phyloP scores from a whole-genome alignment of 1,284 basidiomycete genomes.

The Ceratobasidium sp. region DNA sequence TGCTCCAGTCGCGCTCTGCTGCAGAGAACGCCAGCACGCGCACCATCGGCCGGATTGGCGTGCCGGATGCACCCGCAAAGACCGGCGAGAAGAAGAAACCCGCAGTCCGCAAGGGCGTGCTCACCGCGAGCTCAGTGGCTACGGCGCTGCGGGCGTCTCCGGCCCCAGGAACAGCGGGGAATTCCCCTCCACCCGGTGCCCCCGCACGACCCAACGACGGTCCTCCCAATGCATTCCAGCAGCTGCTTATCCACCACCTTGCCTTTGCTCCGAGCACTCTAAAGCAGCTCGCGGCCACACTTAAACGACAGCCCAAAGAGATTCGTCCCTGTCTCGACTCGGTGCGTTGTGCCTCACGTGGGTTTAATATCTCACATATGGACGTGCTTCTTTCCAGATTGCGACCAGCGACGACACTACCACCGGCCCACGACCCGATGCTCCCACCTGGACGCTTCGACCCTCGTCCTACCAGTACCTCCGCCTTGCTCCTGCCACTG shows the following conservation, averaged over 20 bases:
- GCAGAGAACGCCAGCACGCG: conserved; percentile 23
- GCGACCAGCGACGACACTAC: conserved; percentile 26
- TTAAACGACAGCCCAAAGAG: conserved; percentile 35
- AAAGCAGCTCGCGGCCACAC: conserved; percentile 9
- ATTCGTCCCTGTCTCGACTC: conserved; percentile 29
- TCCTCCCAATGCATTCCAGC: conserved; percentile 24
- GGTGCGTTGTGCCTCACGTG: conserved; percentile 17
- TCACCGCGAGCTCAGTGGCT: not conserved
- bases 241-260: conserved; percentile 23
- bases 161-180: conserved; percentile 29
- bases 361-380: not conserved
- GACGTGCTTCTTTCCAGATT: conserved; percentile 14
- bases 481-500: conserved; percentile 10
- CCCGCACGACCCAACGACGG: conserved; percentile 7
- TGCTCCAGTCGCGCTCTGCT: conserved; percentile 29
- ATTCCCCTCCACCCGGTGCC: conserved; percentile 24
- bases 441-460: conserved; percentile 28
- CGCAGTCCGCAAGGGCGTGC: conserved; percentile 13
- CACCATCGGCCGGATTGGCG: conserved; percentile 21
- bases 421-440: conserved; percentile 22
- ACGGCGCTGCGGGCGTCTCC: conserved; percentile 24
- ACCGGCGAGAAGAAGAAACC: conserved; percentile 2
- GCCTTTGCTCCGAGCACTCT: conserved; percentile 27
- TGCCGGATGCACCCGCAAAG: conserved; percentile 21
- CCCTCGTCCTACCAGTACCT: conserved; percentile 28